Evolutionary conservation across 306 rosid species (phyloP).

Genomic region (Hylodesmum podocarpum): DNA sequence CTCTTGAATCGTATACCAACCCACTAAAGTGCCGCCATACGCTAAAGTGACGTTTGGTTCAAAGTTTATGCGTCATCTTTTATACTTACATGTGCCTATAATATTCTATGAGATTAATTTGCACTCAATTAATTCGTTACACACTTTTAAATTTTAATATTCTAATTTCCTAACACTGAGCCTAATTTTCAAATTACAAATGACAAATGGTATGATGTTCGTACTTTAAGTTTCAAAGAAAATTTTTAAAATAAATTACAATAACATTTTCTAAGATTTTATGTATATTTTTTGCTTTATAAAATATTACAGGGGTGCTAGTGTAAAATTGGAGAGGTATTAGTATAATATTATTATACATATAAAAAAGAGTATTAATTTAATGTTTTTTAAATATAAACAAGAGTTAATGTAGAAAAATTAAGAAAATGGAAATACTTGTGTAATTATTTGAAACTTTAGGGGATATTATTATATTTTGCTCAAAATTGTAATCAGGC

Average conservation of each 20-base stretch:
- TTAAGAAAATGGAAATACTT: too few relatives aligned
- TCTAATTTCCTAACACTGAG: neutral
- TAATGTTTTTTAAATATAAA: too few relatives aligned
- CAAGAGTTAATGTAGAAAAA: too few relatives aligned
- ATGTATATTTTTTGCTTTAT: too few relatives aligned
- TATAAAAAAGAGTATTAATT: too few relatives aligned
- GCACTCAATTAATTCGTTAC: neutral
- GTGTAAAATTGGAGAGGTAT: too few relatives aligned
- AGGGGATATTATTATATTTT: too few relatives aligned
- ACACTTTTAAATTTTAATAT: neutral
- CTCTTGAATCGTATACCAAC: slow-evolving; percentile 27
- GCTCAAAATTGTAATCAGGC: neutral
- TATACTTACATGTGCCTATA: neutral
- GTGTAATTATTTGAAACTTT: too few relatives aligned
- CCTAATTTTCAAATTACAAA: neutral
- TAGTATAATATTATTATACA: too few relatives aligned
- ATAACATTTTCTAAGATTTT: too few relatives aligned
- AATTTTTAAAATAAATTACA: too few relatives aligned
- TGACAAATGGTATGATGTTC: neutral
- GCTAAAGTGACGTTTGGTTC: slow-evolving; percentile 3
- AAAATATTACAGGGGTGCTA: too few relatives aligned
- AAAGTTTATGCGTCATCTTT: neutral
- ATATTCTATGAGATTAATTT: neutral
- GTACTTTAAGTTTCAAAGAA: neutral
- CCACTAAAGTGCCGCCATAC: slow-evolving; percentile 32